phyloP scores from a whole-genome alignment of 176 grass and related monocot species.

The barley (Hordeum vulgare) region DNA sequence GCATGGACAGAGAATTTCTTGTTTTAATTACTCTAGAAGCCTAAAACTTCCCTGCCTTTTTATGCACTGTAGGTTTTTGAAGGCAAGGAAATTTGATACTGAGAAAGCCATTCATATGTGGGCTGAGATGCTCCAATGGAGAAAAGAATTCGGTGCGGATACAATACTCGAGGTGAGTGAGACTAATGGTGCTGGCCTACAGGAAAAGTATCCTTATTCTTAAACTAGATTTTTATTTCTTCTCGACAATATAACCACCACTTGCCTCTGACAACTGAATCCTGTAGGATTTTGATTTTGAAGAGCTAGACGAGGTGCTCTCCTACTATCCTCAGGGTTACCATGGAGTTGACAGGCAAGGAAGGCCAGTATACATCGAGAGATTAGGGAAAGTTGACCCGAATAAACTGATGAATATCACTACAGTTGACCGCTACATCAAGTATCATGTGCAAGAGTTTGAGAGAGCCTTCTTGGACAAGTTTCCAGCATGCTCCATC shows the following conservation, averaged over 20 bases:
- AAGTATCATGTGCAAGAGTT: slow-evolving; percentile 91
- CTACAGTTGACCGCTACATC: slow-evolving; percentile 78
- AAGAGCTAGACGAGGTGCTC: slow-evolving; percentile 73
- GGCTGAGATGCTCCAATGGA: slow-evolving; percentile 84
- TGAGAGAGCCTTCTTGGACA: slow-evolving; percentile 66
- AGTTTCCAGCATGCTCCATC: slow-evolving; percentile 72
- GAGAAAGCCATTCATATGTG: slow-evolving; percentile 82
- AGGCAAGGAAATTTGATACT: slow-evolving; percentile 77
- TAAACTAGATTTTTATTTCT: not conserved
- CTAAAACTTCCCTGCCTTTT: not conserved
- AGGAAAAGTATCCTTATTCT: not conserved
- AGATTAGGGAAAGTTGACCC: slow-evolving; percentile 78
- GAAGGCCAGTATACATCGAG: slow-evolving; percentile 83
- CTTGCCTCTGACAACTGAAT: not conserved
- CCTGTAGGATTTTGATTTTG: slow-evolving; percentile 68
- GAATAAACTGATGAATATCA: slow-evolving; percentile 70
- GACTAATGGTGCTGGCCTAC: not conserved
- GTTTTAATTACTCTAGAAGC: not conserved
- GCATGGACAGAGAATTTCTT: not conserved
- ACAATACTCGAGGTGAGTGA: slow-evolving; percentile 85
- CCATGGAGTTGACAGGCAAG: slow-evolving; percentile 81
- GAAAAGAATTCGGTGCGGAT: slow-evolving; percentile 66
- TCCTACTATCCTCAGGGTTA: slow-evolving; percentile 78
- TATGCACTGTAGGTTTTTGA: slow-evolving; percentile 54
- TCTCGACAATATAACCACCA: not conserved